These are phyloP conservation scores for Senecio squalidus DNA, from an alignment of 140 eudicot species.

Conservation along the genomic window DNA sequence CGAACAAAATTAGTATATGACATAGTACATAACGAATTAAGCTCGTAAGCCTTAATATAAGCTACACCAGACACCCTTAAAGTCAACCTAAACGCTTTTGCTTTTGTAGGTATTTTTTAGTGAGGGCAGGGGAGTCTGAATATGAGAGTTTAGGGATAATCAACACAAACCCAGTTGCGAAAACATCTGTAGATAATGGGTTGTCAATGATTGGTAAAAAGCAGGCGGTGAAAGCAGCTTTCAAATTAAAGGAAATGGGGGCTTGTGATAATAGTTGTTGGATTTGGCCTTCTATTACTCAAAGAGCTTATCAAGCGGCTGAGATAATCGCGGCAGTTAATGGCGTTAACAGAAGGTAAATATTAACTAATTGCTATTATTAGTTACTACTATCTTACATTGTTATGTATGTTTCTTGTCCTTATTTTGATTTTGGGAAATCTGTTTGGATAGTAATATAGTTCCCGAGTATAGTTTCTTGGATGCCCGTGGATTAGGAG, in stretches of 20 bases:
- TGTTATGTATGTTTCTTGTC: no score
- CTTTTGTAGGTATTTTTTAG: slow-evolving; percentile 67
- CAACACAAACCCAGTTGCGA: slow-evolving; percentile 91
- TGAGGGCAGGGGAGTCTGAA: slow-evolving; percentile 96
- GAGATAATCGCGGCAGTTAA: slow-evolving; percentile 83
- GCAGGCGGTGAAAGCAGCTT: slow-evolving; percentile 80
- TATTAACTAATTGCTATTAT: no score
- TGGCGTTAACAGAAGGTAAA: slow-evolving; percentile 60
- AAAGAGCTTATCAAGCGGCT: slow-evolving; percentile 97
- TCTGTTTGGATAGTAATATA: slow-evolving; percentile 44
- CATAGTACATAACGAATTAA: no score
- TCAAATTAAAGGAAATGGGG: slow-evolving; percentile 63
- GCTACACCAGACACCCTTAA: no score
- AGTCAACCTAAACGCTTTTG: background rate
- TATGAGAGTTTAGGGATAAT: slow-evolving; percentile 79
- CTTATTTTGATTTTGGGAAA: background rate
- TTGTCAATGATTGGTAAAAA: slow-evolving; percentile 72
- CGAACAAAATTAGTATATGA: no score
- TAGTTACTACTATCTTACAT: no score
- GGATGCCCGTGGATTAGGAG: slow-evolving; percentile 97
- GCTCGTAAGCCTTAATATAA: no score
- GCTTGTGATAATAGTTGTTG: slow-evolving; percentile 88
- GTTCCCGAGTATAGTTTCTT: slow-evolving; percentile 96
- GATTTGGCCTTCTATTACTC: slow-evolving; percentile 99
- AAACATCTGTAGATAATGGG: slow-evolving; percentile 84